A percentile compares a stretch with the other conserved stretches of the same genome.
phyloP scores from a whole-genome alignment of 345 rosid species.

The Viola odorata region DNA sequence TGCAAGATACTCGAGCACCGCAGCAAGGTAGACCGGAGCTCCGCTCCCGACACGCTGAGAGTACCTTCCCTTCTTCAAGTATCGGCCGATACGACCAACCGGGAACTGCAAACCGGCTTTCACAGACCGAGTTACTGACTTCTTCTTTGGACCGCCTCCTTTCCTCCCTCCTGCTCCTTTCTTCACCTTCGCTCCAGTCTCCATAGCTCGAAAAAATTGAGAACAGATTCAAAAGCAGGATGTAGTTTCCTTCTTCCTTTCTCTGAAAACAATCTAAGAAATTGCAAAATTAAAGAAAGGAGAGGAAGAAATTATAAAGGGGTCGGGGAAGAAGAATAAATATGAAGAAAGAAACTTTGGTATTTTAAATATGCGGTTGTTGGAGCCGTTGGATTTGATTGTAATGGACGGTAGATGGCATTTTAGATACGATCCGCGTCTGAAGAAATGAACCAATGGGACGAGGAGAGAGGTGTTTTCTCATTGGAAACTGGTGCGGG shows the following conservation, averaged over 20 bases:
- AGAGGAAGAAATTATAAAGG: too few relatives aligned
- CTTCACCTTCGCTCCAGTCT: slow-evolving; percentile 25
- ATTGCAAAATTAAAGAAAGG: too few relatives aligned
- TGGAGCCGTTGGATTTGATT: slow-evolving; percentile 19
- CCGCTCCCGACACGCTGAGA: slow-evolving; percentile 35
- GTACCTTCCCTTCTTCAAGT: slow-evolving; percentile 39
- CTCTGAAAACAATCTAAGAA: too few relatives aligned
- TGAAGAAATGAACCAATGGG: slow-evolving; percentile 9
- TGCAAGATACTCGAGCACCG: slow-evolving; percentile 41
- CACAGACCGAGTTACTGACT: slow-evolving; percentile 29
- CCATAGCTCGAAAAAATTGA: slow-evolving; percentile 9
- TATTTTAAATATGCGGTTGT: not conserved
- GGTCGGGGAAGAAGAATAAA: too few relatives aligned
- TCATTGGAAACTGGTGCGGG: not conserved
- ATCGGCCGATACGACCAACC: slow-evolving; percentile 34
- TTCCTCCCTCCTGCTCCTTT: slow-evolving; percentile 41
- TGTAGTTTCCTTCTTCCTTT: not conserved
- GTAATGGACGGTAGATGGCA: not conserved
- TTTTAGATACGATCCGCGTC: slow-evolving; percentile 16
- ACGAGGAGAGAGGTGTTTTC: not conserved
- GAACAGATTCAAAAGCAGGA: not conserved
- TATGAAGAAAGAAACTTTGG: too few relatives aligned
- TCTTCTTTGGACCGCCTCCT: slow-evolving; percentile 43
- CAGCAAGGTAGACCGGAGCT: slow-evolving; percentile 40
- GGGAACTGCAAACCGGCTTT: slow-evolving; percentile 42